Conservation (phyloP, 257 asterid species). For the Solanum pimpinellifolium region DNA sequence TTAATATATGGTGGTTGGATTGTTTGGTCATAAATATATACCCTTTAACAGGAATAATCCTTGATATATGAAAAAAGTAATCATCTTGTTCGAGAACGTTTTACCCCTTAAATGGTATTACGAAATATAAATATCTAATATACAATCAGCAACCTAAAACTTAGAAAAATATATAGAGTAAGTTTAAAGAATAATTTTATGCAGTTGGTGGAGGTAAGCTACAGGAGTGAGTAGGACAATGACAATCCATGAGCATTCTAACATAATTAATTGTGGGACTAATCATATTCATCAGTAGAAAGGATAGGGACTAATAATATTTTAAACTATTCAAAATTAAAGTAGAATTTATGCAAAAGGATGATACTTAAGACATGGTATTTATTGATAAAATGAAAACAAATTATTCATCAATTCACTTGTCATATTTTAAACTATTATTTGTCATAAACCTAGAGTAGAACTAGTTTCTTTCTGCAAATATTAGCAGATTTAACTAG, state of each 20-base stretch:
- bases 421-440: background rate
- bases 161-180: background rate
- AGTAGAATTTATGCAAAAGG: background rate
- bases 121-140: background rate
- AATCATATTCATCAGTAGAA: background rate
- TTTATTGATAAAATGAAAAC: background rate
- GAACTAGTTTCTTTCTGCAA: background rate
- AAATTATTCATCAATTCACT: background rate
- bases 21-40: background rate
- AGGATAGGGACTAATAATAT: background rate
- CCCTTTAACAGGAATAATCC: background rate
- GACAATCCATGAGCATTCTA: background rate
- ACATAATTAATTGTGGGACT: background rate
- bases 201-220: background rate
- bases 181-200: background rate
- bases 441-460: background rate
- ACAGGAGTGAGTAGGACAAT: background rate
- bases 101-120: background rate
- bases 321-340: background rate
- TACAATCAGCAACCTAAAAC: background rate
- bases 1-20: background rate
- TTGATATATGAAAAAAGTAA: background rate
- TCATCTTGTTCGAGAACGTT: background rate
- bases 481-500: background rate
- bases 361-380: background rate